Conservation (phyloP, 345 rosid genomes). For the Salix dunnii region DNA sequence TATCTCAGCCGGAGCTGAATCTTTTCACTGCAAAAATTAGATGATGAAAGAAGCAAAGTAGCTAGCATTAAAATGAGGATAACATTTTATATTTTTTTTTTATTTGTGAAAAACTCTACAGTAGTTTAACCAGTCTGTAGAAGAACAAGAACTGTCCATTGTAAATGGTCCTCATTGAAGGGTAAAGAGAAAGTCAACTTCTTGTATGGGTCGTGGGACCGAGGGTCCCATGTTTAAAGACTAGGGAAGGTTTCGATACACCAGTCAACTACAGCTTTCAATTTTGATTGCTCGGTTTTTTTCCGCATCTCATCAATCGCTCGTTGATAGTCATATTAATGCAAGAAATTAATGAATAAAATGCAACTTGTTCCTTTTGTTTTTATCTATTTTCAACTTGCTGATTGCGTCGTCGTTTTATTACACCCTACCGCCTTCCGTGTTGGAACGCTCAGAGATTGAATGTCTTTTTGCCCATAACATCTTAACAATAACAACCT, state of each 20-base stretch:
- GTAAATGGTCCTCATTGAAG: not conserved
- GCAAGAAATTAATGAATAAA: not conserved
- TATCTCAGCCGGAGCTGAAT: not conserved
- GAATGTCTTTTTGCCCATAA: not conserved
- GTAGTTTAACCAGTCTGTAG: not conserved
- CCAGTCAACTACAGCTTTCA: not conserved
- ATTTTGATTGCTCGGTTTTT: not conserved
- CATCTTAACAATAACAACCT: too few relatives aligned
- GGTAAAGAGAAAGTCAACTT: not conserved
- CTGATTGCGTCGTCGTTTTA: not conserved
- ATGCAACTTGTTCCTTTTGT: not conserved
- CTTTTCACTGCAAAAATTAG: not conserved
- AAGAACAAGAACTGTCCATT: not conserved
- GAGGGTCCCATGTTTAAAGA: not conserved
- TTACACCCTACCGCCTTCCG: not conserved
- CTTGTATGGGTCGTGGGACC: not conserved
- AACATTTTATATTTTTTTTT: not conserved
- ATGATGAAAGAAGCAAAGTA: not conserved
- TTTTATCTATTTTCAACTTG: not conserved
- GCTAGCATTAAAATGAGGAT: too few relatives aligned
- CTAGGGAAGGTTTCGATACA: not conserved
- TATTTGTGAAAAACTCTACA: not conserved
- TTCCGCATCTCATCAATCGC: not conserved
- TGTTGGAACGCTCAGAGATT: not conserved
- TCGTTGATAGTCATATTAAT: not conserved